phyloP scores from a whole-genome alignment of 345 rosid genomes.

The Lumnitzera littorea region DNA sequence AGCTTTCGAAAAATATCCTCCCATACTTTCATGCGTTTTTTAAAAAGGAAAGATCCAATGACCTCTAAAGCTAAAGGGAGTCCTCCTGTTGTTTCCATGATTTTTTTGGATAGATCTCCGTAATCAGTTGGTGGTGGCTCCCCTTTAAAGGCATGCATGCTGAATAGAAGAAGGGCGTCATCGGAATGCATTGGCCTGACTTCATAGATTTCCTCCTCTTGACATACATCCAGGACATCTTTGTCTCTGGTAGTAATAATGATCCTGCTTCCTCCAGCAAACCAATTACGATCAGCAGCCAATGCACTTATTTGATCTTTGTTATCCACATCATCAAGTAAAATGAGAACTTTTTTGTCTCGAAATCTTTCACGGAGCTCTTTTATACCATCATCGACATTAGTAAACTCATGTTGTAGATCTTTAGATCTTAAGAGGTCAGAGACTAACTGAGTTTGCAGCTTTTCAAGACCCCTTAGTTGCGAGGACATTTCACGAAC shows the following conservation, averaged over 20 bases:
- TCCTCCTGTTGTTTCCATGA: background rate
- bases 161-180: background rate
- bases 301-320: background rate
- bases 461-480: background rate
- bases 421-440: background rate
- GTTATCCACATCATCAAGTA: constrained; percentile 2
- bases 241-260: background rate
- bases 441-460: background rate
- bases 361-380: background rate
- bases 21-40: background rate
- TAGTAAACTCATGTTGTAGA: background rate
- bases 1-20: background rate
- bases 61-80: constrained; percentile 5
- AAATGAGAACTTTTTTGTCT: background rate
- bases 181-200: background rate
- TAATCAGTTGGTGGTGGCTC: background rate
- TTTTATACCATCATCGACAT: background rate
- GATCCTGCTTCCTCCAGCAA: background rate
- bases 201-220: background rate
- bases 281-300: constrained; percentile 1
- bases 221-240: background rate
- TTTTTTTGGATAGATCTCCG: background rate
- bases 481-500: background rate
- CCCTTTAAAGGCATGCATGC: background rate
- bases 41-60: background rate